These are phyloP conservation scores for Aegilops sharonensis DNA, from an alignment of 176 grass and related monocot species.

Conservation along the genomic window DNA sequence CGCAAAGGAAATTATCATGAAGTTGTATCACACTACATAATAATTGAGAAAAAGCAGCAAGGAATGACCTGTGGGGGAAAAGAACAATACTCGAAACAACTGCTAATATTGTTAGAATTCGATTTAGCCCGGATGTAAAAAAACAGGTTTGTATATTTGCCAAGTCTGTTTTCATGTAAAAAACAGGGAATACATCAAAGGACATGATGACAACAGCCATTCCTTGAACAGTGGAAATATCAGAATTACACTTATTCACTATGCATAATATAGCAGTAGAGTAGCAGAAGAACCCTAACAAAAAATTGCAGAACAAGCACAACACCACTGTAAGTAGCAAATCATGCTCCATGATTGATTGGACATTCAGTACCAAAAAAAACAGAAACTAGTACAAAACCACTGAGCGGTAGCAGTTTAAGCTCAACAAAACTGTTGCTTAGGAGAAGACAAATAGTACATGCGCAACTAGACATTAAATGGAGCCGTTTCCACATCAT, in stretches of 20 bases:
- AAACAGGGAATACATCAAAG: not conserved
- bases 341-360: not conserved
- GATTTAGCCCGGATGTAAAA: not conserved
- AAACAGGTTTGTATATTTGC: not conserved
- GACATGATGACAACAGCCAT: not conserved
- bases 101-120: not conserved
- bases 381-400: constrained; percentile 9
- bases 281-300: not conserved
- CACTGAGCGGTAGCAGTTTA: not conserved
- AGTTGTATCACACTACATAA: not conserved
- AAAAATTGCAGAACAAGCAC: not conserved
- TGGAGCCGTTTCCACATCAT: constrained; percentile 15
- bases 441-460: not conserved
- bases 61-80: not conserved
- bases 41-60: not conserved
- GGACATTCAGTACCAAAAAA: not conserved
- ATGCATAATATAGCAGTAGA: not conserved
- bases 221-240: not conserved
- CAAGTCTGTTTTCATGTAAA: not conserved
- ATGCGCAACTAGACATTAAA: not conserved
- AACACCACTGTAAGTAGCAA: not conserved
- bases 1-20: not conserved
- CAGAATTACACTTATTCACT: not conserved
- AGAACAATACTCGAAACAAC: not conserved
- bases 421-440: constrained; percentile 1